A percentile compares a stretch with the other conserved stretches of the same genome.
phyloP scores from a whole-genome alignment of 176 grass and related monocot genomes.

The Lolium rigidum region DNA sequence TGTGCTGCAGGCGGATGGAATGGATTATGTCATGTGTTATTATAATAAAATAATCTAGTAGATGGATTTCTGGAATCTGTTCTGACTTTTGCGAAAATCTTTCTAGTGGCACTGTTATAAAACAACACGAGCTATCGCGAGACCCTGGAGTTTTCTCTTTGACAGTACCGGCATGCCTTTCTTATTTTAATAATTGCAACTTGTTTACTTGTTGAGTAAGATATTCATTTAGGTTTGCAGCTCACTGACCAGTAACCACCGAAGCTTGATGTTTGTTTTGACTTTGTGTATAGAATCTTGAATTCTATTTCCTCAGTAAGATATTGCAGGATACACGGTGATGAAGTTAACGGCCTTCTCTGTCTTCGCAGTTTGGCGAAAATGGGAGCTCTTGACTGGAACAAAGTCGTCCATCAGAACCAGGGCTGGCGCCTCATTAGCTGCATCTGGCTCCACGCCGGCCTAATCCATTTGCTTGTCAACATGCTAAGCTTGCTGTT shows the following conservation, averaged over 20 bases:
- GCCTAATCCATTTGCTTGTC: constrained; percentile 89
- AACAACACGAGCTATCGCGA: constrained; percentile 30
- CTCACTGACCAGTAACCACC: not conserved
- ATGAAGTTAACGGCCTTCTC: constrained; percentile 2
- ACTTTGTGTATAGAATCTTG: not conserved
- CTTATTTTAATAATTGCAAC: constrained; percentile 12
- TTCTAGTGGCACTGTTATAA: not conserved
- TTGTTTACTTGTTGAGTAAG: too few relatives aligned
- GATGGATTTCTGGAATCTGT: constrained; percentile 12
- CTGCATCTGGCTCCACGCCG: constrained; percentile 84
- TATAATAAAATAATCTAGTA: not conserved
- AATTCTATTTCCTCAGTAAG: not conserved
- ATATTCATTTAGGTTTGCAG: not conserved
- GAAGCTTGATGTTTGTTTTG: constrained; percentile 2
- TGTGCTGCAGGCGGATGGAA: constrained; percentile 22
- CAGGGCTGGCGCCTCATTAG: constrained; percentile 92
- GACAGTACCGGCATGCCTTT: not conserved
- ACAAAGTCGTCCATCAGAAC: constrained; percentile 80
- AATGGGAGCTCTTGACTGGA: constrained; percentile 91
- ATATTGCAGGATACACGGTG: constrained; percentile 2
- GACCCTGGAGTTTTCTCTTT: constrained; percentile 28
- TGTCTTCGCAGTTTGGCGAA: constrained; percentile 68
- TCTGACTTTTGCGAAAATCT: constrained; percentile 29
- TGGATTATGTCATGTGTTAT: constrained; percentile 24
- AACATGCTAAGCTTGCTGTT: constrained; percentile 98